A percentile compares a stretch with the other conserved stretches of the same genome.
Evolutionary conservation across 768 basidiomycete genomes (phyloP).

Genomic region (Termitomyces sp.): DNA sequence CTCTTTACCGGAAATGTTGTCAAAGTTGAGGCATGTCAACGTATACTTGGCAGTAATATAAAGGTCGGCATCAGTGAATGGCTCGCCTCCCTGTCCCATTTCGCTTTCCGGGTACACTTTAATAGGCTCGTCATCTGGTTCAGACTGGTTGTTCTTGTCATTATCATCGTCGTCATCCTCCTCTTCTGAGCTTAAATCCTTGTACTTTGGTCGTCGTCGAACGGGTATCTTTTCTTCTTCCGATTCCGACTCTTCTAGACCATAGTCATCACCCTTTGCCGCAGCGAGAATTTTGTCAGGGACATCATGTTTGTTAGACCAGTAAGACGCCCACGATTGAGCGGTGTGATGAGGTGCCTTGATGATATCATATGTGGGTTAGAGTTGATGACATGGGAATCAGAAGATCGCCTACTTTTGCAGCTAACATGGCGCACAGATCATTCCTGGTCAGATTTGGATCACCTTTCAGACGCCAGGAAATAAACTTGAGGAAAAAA

Average conservation of each 20-base stretch:
- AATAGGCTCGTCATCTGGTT: slow-evolving; percentile 22
- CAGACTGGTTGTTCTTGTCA: slow-evolving; percentile 14
- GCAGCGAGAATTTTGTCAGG: slow-evolving; percentile 60
- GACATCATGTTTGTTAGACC: slow-evolving; percentile 59
- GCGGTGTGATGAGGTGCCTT: slow-evolving; percentile 64
- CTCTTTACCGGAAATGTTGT: slow-evolving; percentile 32
- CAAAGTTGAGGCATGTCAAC: slow-evolving; percentile 42
- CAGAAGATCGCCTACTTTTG: slow-evolving; percentile 38
- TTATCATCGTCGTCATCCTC: slow-evolving; percentile 22
- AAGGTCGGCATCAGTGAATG: slow-evolving; percentile 59
- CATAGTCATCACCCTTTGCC: slow-evolving; percentile 29
- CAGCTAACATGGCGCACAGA: slow-evolving; percentile 47
- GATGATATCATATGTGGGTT: slow-evolving; percentile 6
- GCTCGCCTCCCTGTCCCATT: slow-evolving; percentile 47
- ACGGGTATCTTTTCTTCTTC: slow-evolving; percentile 17
- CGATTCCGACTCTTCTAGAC: slow-evolving; percentile 17
- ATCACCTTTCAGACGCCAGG: slow-evolving; percentile 54
- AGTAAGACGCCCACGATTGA: slow-evolving; percentile 65
- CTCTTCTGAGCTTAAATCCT: slow-evolving; percentile 29
- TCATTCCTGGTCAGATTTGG: slow-evolving; percentile 47
- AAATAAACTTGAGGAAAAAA: slow-evolving; percentile 62
- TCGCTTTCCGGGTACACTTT: slow-evolving; percentile 32
- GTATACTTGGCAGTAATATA: slow-evolving; percentile 57
- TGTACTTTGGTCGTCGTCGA: slow-evolving; percentile 25
- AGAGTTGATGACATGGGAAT: slow-evolving; percentile 6